Percentiles rank a stretch among this genome's conserved stretches.
Conservation (phyloP, 495 filamentous ascomycete genomes). For the Neurospora sp. region DNA sequence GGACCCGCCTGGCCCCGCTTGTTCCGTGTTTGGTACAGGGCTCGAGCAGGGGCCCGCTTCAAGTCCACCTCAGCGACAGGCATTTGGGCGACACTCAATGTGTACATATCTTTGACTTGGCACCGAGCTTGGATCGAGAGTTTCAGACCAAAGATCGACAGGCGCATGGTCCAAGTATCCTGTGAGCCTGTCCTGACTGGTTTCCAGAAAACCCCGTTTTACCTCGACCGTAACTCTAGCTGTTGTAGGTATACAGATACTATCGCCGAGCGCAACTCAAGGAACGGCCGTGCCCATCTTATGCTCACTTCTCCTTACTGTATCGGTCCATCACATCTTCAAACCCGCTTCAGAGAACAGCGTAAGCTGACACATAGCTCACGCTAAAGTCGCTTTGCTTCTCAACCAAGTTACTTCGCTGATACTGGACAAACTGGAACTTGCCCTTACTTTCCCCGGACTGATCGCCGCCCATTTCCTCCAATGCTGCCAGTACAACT, state of each 20-base stretch:
- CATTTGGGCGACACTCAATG: background rate
- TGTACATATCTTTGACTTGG: background rate
- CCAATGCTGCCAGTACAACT: slow-evolving; percentile 81
- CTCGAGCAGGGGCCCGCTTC: background rate
- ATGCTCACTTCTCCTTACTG: background rate
- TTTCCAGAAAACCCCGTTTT: background rate
- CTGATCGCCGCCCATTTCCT: slow-evolving; percentile 39
- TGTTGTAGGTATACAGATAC: background rate
- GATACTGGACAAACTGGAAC: slow-evolving; percentile 85
- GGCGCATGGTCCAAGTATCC: slow-evolving; percentile 1
- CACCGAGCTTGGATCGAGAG: slow-evolving; percentile 1
- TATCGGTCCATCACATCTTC: background rate
- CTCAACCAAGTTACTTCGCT: slow-evolving; percentile 72
- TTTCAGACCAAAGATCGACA: slow-evolving; percentile 28
- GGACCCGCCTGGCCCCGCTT: background rate
- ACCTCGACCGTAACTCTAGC: background rate
- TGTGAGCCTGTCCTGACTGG: background rate
- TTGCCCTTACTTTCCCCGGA: slow-evolving; percentile 39
- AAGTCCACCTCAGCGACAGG: background rate
- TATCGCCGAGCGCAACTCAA: background rate
- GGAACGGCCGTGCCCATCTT: background rate
- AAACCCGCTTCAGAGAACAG: slow-evolving; percentile 34
- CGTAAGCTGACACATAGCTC: slow-evolving; percentile 84
- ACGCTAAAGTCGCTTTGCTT: slow-evolving; percentile 75
- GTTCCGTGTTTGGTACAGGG: background rate